Conservation (phyloP, 805 yeast genomes). For the Pichia scutulata region DNA sequence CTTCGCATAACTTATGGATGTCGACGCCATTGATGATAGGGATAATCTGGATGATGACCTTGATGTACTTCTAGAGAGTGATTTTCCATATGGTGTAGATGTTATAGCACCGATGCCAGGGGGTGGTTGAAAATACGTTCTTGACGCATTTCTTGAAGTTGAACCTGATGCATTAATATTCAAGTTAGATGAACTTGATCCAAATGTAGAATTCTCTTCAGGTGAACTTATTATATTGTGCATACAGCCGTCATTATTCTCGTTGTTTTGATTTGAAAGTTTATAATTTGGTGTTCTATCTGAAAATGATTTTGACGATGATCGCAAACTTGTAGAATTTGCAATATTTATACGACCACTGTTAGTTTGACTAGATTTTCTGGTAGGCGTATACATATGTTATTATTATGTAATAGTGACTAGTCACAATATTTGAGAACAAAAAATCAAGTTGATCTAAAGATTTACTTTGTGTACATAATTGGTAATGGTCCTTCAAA, state of each 20-base stretch:
- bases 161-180: neutral
- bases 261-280: neutral
- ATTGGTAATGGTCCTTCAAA: neutral
- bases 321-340: neutral
- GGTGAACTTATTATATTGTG: neutral
- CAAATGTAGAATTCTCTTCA: neutral
- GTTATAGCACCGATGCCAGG: neutral
- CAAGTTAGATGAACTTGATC: neutral
- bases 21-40: conserved; percentile 5
- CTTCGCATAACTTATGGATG: conserved; percentile 4
- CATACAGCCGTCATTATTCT: neutral
- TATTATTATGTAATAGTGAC: neutral
- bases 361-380: neutral
- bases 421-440: neutral
- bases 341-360: neutral
- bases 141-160: neutral
- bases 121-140: neutral
- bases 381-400: conserved; percentile 4
- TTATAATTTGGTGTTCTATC: neutral
- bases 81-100: conserved; percentile 2
- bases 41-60: conserved; percentile 10
- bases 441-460: neutral
- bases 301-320: neutral
- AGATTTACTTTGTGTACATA: conserved; percentile 2
- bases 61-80: conserved; percentile 6